These are phyloP conservation scores for Cystobasidiopsis lactophilus DNA, from an alignment of 768 basidiomycete genomes.

Conservation along the genomic window DNA sequence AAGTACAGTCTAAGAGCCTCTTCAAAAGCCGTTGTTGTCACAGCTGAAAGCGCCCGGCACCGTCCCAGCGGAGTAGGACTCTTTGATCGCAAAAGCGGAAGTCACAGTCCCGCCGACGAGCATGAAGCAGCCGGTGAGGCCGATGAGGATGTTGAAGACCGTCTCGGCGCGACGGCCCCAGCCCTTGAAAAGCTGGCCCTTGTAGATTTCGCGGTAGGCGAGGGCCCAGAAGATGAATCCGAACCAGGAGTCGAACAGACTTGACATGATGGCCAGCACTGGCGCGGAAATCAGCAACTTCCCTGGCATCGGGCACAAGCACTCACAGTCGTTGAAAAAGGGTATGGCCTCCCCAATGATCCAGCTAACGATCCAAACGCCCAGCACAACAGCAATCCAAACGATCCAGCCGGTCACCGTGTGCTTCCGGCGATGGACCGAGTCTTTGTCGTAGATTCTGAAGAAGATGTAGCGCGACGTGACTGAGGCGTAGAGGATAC, in stretches of 20 bases:
- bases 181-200: background rate
- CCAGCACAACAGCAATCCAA: constrained; percentile 16
- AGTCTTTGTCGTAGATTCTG: constrained; percentile 16
- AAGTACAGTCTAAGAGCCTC: no score
- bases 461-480: constrained; percentile 19
- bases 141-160: background rate
- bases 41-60: constrained; percentile 7
- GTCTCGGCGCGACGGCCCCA: background rate
- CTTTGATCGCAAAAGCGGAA: constrained; percentile 1
- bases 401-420: constrained; percentile 16
- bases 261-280: constrained; percentile 8
- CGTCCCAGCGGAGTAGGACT: constrained; percentile 1
- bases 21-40: no score
- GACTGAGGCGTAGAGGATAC: constrained; percentile 16
- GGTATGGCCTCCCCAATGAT: constrained; percentile 14
- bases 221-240: constrained; percentile 17
- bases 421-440: constrained; percentile 13
- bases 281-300: background rate
- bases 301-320: background rate
- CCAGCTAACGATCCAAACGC: constrained; percentile 15
- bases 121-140: constrained; percentile 15
- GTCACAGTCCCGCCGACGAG: constrained; percentile 3
- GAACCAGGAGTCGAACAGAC: constrained; percentile 15
- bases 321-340: constrained; percentile 12
- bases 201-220: constrained; percentile 15